Evolutionary conservation across 148 eudicot species (phyloP).

Genomic region (Rhododendron williamsianum): DNA sequence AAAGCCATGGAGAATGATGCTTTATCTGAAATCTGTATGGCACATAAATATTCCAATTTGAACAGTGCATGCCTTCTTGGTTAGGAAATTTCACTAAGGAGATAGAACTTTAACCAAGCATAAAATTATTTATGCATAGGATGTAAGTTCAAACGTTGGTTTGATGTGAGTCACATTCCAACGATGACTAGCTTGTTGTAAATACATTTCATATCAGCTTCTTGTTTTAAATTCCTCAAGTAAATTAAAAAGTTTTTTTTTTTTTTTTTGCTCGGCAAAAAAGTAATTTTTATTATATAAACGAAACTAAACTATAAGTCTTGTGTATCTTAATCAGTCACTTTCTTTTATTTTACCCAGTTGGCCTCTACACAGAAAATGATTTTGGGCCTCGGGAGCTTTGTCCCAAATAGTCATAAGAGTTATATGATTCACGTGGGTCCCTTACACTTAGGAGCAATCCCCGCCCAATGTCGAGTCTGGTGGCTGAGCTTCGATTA

Average conservation of each 20-base stretch:
- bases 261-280: too few species aligned
- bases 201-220: neutral
- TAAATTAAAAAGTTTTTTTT: too few species aligned
- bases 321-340: neutral
- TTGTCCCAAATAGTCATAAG: too few species aligned
- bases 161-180: neutral
- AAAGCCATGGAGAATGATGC: slow-evolving; percentile 84
- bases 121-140: too few species aligned
- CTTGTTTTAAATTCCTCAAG: neutral
- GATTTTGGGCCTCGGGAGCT: neutral
- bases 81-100: neutral
- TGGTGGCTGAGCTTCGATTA: too few species aligned
- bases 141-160: too few species aligned
- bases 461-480: too few species aligned
- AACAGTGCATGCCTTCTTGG: neutral
- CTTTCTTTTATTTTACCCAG: neutral
- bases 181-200: neutral
- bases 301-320: neutral
- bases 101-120: too few species aligned
- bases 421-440: too few species aligned
- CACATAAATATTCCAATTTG: neutral
- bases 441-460: too few species aligned
- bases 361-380: neutral
- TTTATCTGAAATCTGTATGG: slow-evolving; percentile 37
- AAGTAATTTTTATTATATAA: too few species aligned